Evolutionary conservation across 164 flowering plant genomes (phyloP), one percentile per base, ranked within the genome.

Genomic region (Cinnamomum micranthum): DNA sequence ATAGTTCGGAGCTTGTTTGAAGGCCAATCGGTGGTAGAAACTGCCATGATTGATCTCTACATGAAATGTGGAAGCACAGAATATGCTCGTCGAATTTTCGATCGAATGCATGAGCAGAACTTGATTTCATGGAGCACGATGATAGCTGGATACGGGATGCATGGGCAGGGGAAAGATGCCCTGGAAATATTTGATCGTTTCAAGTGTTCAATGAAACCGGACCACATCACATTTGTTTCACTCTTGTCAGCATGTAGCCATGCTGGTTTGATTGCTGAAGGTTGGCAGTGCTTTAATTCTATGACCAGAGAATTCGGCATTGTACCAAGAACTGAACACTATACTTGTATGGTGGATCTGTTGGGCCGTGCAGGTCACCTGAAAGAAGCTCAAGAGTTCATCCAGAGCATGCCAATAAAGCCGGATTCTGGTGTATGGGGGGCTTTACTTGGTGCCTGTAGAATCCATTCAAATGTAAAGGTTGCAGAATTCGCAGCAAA

Each of bases 211-310:
- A 35, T 65, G 60, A 63, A 73, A 27, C 86, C 86, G 58, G 84
- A 84, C 76, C 75, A 76, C 17, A 74, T 80, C 14, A 64, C 80
- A 71, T 82, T 82, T 52, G 72, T 82, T 14, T 72, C 80, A 0
- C 75, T 84, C 4, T 83, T 87, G 50, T 81, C 90, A 25, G 87
- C 88, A 0, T 87, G 88, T 73, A 81, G 86, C 52, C 90, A 87
- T 72, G 76, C 77, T 59, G 90, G 90, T 59, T 80, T 76, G 50
- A 76, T 82, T 50, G 72, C 65, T 19, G 86, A 84, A 71, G 90
- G 90, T 2, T 70, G 78, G 79, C 74, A 58, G 62, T 85, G 84
- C 70, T 85, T 85, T 72, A 74, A 80, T 22, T 74, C 80, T 65
- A 83, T 85, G 87, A 50, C 3, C 27, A 77, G 59, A n/a, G 77